Evolutionary conservation across 371 early-diverging fungal genomes (phyloP).

Genomic region (Syncephalastrum racemosum): DNA sequence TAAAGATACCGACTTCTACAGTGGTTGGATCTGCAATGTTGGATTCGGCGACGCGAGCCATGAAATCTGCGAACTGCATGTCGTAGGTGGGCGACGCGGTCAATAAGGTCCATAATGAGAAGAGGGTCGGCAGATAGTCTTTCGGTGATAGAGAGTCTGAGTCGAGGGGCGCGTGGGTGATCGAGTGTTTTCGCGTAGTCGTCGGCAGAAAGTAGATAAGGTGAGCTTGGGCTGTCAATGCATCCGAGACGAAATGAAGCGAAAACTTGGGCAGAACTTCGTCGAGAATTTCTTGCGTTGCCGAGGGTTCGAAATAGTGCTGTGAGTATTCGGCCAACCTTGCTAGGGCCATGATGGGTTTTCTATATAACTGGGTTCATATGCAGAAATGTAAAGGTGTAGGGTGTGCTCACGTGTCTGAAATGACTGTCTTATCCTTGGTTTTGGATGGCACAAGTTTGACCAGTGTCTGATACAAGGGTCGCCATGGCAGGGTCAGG

Average conservation of each 20-base stretch:
- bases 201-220: slow-evolving; percentile 64
- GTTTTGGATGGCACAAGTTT: slow-evolving; percentile 58
- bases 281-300: slow-evolving; percentile 70
- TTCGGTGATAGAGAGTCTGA: slow-evolving; percentile 40
- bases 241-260: slow-evolving; percentile 53
- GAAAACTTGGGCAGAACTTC: slow-evolving; percentile 69
- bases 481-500: slow-evolving; percentile 71
- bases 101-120: slow-evolving; percentile 76
- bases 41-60: slow-evolving; percentile 68
- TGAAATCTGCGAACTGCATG: slow-evolving; percentile 62
- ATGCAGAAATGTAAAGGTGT: not conserved
- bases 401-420: slow-evolving; percentile 45
- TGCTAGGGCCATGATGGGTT: slow-evolving; percentile 30
- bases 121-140: slow-evolving; percentile 79
- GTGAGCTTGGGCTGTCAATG: slow-evolving; percentile 58
- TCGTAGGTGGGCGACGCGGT: slow-evolving; percentile 60
- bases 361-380: slow-evolving; percentile 16
- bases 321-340: slow-evolving; percentile 42
- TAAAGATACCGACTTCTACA: slow-evolving; percentile 56
- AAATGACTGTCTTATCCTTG: slow-evolving; percentile 58
- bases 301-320: slow-evolving; percentile 64
- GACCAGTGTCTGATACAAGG: slow-evolving; percentile 65
- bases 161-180: slow-evolving; percentile 18
- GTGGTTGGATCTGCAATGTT: slow-evolving; percentile 36
- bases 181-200: slow-evolving; percentile 30